phyloP scores from a whole-genome alignment of 768 basidiomycete genomes.

The Termitomyces sp. region DNA sequence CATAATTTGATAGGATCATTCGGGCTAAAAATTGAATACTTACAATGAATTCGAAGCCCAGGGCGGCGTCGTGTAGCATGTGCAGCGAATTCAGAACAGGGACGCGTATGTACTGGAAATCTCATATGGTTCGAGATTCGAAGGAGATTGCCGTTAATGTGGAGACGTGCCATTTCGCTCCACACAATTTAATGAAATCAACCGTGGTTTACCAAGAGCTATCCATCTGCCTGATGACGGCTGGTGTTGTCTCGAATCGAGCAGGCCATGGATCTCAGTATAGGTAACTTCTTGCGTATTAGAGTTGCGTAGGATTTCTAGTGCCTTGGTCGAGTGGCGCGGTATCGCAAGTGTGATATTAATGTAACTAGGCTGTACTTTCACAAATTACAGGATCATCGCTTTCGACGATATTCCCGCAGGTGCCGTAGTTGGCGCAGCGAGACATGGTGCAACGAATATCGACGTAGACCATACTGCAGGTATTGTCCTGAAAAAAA shows the following conservation, averaged over 20 bases:
- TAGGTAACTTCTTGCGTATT: neutral
- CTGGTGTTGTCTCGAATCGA: too few species aligned
- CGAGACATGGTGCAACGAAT: constrained; percentile 40
- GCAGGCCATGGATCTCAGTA: too few species aligned
- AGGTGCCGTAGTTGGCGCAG: constrained; percentile 4
- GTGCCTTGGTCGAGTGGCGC: neutral
- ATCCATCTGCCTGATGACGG: too few species aligned
- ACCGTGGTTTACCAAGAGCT: too few species aligned
- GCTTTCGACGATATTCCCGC: neutral
- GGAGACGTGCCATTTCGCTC: neutral
- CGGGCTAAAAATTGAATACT: neutral
- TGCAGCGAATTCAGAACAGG: neutral
- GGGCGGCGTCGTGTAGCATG: neutral
- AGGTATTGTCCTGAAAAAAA: constrained; percentile 37
- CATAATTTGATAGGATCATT: neutral
- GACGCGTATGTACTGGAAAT: neutral
- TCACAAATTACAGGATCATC: neutral
- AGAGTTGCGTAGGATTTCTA: neutral
- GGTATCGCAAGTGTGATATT: neutral
- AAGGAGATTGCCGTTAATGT: neutral
- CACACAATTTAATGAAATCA: too few species aligned
- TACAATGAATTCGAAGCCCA: neutral
- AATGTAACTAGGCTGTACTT: neutral
- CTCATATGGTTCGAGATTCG: neutral
- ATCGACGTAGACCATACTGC: constrained; percentile 39